Base-by-base conservation (phyloP, 2,329 filamentous ascomycete species). In the Pseudopyricularia cyperi region DNA sequence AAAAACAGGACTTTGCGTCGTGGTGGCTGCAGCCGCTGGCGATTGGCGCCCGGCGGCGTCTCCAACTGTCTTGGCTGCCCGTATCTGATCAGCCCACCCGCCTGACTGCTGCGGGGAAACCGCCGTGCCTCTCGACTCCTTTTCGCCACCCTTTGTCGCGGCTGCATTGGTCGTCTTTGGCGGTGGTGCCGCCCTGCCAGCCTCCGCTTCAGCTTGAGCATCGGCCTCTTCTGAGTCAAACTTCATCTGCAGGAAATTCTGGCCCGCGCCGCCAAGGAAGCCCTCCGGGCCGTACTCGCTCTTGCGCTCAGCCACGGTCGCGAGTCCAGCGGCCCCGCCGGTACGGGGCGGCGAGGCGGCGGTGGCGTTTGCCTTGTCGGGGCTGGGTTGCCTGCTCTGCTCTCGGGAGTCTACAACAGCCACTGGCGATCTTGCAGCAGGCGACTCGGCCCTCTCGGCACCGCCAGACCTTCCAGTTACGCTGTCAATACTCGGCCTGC, bases 251-350 rank as follows among this genome's bases (percentile, higher is more conserved):
- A 44, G 39, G 12, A 14, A 26, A 19, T 44, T 44, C 24, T 17
- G 39, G 7, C 22, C 39, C 14, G 39, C 12, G 12, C 39, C 39
- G 24, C 22, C 24, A 14, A 24, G 12, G 22, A 44, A 44, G 19
- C 39, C 12, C 9, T 78, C 75, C 53, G 79, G 66, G 11, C 71
- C 74, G 60, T 82, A 76, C 60, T 81, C 79, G 64, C 74, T 79
- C 64, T 74, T 80, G 53, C 75, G 70, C 62, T 82, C 79, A 2
- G 70, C 70, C 3, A 82, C 76, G 2, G 78, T 68, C 50, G 79
- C 70, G 46, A 81, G 61, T 22, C 64, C 33, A 71, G 63, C 53
- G 68, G 70, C 33, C 14, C 7, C 15, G 12, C 5, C 39, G 67
- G 57, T 48, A 63, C 62, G 35, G 67, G 66, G 48, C 22, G 32